Conservation (phyloP, 352 stramenopile genomes). For the Aphanomyces invadans region DNA sequence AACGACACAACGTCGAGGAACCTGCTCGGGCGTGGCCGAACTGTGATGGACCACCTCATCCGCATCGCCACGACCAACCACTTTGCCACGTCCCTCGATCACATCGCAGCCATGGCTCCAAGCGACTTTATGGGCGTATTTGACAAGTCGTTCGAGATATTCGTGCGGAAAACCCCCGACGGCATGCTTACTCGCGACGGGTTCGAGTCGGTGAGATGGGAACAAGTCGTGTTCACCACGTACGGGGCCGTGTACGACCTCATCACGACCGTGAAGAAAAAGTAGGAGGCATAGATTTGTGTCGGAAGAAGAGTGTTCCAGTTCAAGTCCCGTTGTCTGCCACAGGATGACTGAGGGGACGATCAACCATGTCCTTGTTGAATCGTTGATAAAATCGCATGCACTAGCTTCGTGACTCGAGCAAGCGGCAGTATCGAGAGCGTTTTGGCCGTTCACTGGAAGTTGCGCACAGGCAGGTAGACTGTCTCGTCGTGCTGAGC, state of each 20-base stretch:
- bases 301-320: no score
- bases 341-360: no score
- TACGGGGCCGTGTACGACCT: constrained; percentile 7
- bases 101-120: not conserved
- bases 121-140: not conserved
- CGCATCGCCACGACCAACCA: not conserved
- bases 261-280: constrained; percentile 9
- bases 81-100: not conserved
- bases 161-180: not conserved
- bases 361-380: no score
- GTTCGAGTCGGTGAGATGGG: not conserved
- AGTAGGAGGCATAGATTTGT: no score
- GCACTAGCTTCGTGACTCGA: no score
- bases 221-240: constrained; percentile 1
- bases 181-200: not conserved
- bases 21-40: not conserved
- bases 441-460: no score
- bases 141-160: not conserved
- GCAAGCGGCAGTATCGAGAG: no score
- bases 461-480: no score
- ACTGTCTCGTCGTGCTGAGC: no score
- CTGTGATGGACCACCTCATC: constrained; percentile 9
- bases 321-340: no score
- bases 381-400: no score
- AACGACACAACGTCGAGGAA: not conserved